These are phyloP conservation scores for Colletotrichum tanaceti DNA, from an alignment of 2,329 filamentous ascomycete species.

Conservation along the genomic window DNA sequence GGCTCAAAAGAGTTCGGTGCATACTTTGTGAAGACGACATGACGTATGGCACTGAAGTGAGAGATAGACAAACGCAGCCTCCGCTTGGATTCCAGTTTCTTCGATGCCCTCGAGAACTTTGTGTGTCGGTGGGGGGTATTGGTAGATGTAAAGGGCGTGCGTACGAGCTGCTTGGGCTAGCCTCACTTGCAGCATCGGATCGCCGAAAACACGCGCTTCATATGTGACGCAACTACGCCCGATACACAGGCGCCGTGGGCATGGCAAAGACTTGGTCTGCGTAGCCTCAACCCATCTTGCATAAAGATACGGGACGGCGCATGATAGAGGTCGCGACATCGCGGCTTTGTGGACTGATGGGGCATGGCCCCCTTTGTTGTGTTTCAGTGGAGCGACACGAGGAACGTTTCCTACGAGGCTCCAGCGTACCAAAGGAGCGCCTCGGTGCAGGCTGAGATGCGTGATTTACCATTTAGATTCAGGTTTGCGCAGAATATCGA, in stretches of 20 bases:
- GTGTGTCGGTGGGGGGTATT: not conserved
- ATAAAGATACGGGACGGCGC: conserved; percentile 19
- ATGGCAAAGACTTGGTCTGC: not conserved
- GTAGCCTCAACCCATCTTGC: not conserved
- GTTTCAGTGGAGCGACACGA: conserved; percentile 19
- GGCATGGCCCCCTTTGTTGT: not conserved
- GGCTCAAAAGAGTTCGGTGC: not conserved
- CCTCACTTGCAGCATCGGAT: conserved; percentile 12
- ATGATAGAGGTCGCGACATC: conserved; percentile 33
- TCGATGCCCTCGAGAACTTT: not conserved
- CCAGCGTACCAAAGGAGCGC: conserved; percentile 20
- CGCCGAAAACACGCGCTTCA: not conserved
- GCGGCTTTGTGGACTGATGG: conserved; percentile 9
- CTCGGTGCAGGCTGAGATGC: not conserved
- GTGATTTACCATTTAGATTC: conserved; percentile 1
- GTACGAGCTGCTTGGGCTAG: conserved; percentile 14
- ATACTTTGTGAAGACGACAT: not conserved
- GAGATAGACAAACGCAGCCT: not conserved
- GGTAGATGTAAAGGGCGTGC: not conserved
- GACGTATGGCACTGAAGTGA: not conserved
- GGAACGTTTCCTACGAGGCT: not conserved
- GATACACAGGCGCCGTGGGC: not conserved
- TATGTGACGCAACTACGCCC: not conserved
- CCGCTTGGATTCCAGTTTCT: not conserved
- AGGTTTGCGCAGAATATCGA: not conserved